phyloP scores from a whole-genome alignment of 768 basidiomycete species.

The Candolleomyces aberdarensis region DNA sequence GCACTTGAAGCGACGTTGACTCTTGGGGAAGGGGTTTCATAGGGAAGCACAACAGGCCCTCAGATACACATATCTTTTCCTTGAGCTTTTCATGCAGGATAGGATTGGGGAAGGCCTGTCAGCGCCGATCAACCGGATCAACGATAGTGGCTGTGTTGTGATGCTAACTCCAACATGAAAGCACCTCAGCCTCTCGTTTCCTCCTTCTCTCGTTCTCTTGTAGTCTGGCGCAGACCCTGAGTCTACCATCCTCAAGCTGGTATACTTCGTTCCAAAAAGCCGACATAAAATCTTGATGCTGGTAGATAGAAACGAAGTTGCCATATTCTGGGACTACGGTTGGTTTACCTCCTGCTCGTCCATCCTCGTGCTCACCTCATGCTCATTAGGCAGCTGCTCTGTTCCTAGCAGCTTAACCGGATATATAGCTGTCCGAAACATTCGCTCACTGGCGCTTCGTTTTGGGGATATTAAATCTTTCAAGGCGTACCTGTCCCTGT shows the following conservation, averaged over 20 bases:
- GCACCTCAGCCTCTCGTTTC: no score
- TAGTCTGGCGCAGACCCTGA: no score
- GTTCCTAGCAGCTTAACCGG: conserved; percentile 22
- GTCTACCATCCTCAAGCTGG: neutral
- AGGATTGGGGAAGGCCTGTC: no score
- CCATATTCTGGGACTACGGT: conserved; percentile 27
- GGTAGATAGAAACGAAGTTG: conserved; percentile 8
- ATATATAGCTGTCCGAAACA: conserved; percentile 23
- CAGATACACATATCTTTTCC: no score
- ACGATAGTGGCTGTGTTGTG: no score
- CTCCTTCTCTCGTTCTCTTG: no score
- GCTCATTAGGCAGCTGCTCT: conserved; percentile 26
- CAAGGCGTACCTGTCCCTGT: conserved; percentile 27
- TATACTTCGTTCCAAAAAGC: neutral
- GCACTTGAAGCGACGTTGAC: no score
- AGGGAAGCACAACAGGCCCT: no score
- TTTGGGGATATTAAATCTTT: conserved; percentile 28
- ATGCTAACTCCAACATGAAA: no score
- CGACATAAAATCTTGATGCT: neutral
- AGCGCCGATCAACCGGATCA: no score
- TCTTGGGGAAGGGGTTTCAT: no score
- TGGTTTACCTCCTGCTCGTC: neutral
- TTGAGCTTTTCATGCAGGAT: no score
- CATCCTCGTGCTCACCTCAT: neutral
- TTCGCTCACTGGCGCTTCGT: conserved; percentile 21